Percentiles rank a stretch among this genome's conserved stretches.
These are phyloP conservation scores for Lecanicillium sp. DNA, from an alignment of 2,329 filamentous ascomycete genomes.

Conservation along the genomic window DNA sequence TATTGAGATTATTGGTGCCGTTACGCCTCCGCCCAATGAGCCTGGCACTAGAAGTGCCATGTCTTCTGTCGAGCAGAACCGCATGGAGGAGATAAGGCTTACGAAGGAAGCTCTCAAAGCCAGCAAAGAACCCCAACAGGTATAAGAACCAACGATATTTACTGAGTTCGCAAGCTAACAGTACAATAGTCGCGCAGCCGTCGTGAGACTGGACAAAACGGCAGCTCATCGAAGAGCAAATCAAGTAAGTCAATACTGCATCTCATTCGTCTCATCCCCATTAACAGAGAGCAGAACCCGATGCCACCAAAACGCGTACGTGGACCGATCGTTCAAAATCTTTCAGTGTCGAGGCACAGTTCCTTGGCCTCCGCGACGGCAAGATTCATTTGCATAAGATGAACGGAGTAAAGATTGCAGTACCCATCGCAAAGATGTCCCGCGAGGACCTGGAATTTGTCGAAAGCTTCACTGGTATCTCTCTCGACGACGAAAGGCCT, in stretches of 20 bases:
- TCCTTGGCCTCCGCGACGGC: constrained; percentile 86
- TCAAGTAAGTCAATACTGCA: constrained; percentile 56
- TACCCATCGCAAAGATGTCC: constrained; percentile 93
- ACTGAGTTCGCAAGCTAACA: constrained; percentile 63
- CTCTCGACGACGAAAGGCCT: constrained; percentile 90
- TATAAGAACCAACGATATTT: constrained; percentile 72
- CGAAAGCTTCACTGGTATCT: constrained; percentile 78
- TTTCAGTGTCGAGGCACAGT: constrained; percentile 96
- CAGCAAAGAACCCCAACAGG: constrained; percentile 52
- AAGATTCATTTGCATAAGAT: constrained; percentile 98
- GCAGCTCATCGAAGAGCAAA: constrained; percentile 53
- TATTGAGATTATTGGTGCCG: constrained; percentile 74
- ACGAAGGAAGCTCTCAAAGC: constrained; percentile 71
- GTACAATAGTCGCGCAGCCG: constrained; percentile 63
- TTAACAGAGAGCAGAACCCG: constrained; percentile 57
- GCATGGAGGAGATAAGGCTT: constrained; percentile 74
- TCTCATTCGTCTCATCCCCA: background rate
- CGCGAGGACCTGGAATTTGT: constrained; percentile 92
- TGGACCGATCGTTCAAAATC: constrained; percentile 96
- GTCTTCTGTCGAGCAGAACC: constrained; percentile 71
- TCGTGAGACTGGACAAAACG: constrained; percentile 59
- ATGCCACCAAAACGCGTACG: constrained; percentile 73
- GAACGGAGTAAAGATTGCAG: constrained; percentile 97
- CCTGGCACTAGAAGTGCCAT: constrained; percentile 44
- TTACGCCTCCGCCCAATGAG: constrained; percentile 44